A percentile compares a stretch with the other conserved stretches of the same genome.
Evolutionary conservation across 2,329 filamentous ascomycete species (phyloP).

Genomic region (Coleophoma cylindrospora): DNA sequence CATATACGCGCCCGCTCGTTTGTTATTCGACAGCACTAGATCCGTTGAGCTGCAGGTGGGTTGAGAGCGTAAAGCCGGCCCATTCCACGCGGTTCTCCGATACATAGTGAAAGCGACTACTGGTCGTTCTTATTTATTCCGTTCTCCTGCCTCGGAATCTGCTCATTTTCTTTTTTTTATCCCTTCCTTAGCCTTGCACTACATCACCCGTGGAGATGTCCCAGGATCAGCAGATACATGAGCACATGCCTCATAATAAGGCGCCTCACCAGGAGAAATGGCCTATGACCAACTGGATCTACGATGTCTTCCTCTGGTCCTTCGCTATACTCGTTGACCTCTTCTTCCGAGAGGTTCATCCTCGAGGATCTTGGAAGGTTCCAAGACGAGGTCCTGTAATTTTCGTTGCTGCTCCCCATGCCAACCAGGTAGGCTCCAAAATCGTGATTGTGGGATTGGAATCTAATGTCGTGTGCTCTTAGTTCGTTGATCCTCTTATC

Average conservation of each 20-base stretch:
- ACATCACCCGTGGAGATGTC: slow-evolving; percentile 8
- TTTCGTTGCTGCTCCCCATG: slow-evolving; percentile 94
- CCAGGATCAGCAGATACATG: slow-evolving; percentile 13
- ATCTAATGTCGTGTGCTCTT: background rate
- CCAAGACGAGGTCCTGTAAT: slow-evolving; percentile 84
- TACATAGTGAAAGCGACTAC: background rate
- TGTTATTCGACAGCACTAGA: background rate
- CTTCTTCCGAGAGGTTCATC: slow-evolving; percentile 97
- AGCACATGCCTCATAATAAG: slow-evolving; percentile 13
- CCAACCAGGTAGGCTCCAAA: slow-evolving; percentile 67
- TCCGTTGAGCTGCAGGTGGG: slow-evolving; percentile 1
- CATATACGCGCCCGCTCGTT: background rate
- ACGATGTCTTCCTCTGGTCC: slow-evolving; percentile 72
- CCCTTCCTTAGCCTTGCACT: background rate
- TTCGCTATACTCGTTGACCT: slow-evolving; percentile 85
- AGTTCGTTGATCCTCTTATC: slow-evolving; percentile 95
- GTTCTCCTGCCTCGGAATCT: background rate
- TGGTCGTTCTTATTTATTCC: no score
- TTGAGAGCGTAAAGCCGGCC: background rate
- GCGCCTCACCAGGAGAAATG: slow-evolving; percentile 48
- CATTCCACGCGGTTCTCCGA: background rate
- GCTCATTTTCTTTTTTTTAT: background rate
- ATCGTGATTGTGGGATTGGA: no score
- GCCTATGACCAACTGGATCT: slow-evolving; percentile 69
- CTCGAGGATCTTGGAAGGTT: slow-evolving; percentile 90